Percentiles rank a stretch among this genome's conserved stretches.
These are phyloP conservation scores for Globisporangium sylvaticum DNA, from an alignment of 352 stramenopile genomes.

Conservation along the genomic window DNA sequence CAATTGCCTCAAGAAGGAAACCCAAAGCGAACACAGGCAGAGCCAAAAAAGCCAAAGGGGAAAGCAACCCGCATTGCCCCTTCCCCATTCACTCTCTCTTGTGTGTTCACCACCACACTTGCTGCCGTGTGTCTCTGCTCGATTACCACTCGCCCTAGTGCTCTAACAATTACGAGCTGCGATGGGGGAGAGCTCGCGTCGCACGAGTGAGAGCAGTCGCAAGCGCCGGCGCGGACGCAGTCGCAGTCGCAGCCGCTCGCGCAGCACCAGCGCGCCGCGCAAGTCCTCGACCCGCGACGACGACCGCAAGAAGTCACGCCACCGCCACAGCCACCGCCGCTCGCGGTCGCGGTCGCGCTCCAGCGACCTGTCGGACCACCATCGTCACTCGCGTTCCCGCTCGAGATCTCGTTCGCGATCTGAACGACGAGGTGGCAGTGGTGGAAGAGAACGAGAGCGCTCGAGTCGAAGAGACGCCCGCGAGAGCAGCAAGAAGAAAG, in stretches of 20 bases:
- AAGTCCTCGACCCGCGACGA: conserved; percentile 17
- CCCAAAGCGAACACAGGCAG: neutral
- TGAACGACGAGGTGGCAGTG: conserved; percentile 5
- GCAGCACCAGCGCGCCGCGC: conserved; percentile 15
- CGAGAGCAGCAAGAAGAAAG: conserved; percentile 18
- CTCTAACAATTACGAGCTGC: neutral
- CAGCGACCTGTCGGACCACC: conserved; percentile 22
- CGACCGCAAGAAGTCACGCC: conserved; percentile 20
- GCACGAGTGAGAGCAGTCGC: conserved; percentile 18
- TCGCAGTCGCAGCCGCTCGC: conserved; percentile 16
- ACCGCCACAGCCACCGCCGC: conserved; percentile 19
- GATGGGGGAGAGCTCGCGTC: conserved; percentile 21
- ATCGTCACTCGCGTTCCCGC: conserved; percentile 15
- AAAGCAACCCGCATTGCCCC: neutral
- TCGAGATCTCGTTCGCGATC: conserved; percentile 46
- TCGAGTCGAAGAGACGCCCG: conserved; percentile 9
- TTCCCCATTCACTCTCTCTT: no score
- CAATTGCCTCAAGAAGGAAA: conserved; percentile 7
- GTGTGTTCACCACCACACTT: neutral
- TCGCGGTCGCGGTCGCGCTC: conserved; percentile 26
- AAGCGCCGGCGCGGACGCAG: conserved; percentile 30
- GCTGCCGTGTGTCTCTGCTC: neutral
- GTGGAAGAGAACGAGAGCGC: conserved; percentile 1
- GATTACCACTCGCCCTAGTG: neutral
- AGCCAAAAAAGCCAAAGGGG: neutral